Evolutionary conservation across 2,329 filamentous ascomycete species (phyloP).

Genomic region (Aschersonia sp.): DNA sequence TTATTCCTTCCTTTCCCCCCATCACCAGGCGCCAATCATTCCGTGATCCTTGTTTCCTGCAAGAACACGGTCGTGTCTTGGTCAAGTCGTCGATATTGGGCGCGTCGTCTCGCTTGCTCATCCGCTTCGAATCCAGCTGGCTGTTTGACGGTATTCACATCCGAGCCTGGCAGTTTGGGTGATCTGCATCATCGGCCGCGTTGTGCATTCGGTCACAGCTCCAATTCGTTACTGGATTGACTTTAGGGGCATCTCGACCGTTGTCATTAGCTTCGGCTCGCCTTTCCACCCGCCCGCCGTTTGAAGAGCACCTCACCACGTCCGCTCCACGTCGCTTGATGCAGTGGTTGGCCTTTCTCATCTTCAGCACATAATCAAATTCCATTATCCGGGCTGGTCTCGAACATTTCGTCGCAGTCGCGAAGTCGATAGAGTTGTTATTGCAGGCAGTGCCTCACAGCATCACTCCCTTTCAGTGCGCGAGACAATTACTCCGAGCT

Average conservation of each 20-base stretch:
- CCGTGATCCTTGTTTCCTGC: slow-evolving; percentile 7
- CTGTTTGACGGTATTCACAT: slow-evolving; percentile 7
- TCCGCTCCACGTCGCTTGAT: slow-evolving; percentile 27
- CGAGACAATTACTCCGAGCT: neutral
- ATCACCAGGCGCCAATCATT: slow-evolving; percentile 3
- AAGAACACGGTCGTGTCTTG: slow-evolving; percentile 3
- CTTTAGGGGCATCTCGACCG: slow-evolving; percentile 3
- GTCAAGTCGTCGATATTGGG: slow-evolving; percentile 1
- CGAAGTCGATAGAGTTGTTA: slow-evolving; percentile 1
- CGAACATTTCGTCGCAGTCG: slow-evolving; percentile 19
- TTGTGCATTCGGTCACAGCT: slow-evolving; percentile 5
- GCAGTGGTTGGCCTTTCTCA: slow-evolving; percentile 25
- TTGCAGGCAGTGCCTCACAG: slow-evolving; percentile 19
- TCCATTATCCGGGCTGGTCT: slow-evolving; percentile 32
- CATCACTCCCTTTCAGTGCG: neutral
- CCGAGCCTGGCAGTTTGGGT: neutral
- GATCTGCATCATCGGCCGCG: slow-evolving; percentile 7
- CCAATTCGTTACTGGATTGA: slow-evolving; percentile 8
- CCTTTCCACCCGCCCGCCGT: slow-evolving; percentile 24
- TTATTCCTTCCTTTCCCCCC: slow-evolving; percentile 6
- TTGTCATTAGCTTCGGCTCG: neutral
- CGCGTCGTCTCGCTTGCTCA: slow-evolving; percentile 5
- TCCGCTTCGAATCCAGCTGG: slow-evolving; percentile 8
- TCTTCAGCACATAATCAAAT: slow-evolving; percentile 12
- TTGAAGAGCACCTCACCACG: slow-evolving; percentile 9